These are phyloP conservation scores for Fomitiporia mediterranea DNA, from an alignment of 1,284 basidiomycete genomes.

Conservation along the genomic window DNA sequence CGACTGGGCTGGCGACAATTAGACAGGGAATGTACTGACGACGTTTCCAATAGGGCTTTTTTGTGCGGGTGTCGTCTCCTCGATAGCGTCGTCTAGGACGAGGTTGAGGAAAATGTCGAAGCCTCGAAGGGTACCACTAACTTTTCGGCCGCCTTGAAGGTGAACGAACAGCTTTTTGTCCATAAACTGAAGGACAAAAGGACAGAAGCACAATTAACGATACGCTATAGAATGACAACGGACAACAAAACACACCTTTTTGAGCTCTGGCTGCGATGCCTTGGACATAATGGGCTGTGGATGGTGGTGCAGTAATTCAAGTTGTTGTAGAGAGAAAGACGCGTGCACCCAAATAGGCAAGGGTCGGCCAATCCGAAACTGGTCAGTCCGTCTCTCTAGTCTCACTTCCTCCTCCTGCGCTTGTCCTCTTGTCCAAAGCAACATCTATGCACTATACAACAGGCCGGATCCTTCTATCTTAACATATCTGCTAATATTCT, in stretches of 20 bases:
- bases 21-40: slow-evolving; percentile 46
- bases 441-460: neutral
- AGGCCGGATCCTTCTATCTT: neutral
- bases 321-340: neutral
- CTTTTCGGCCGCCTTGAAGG: slow-evolving; percentile 93
- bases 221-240: slow-evolving; percentile 7
- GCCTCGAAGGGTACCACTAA: slow-evolving; percentile 92
- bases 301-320: slow-evolving; percentile 10
- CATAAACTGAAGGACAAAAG: slow-evolving; percentile 74
- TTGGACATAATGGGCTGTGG: slow-evolving; percentile 63
- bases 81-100: slow-evolving; percentile 92
- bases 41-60: slow-evolving; percentile 88
- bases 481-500: slow-evolving; percentile 1
- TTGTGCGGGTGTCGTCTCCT: slow-evolving; percentile 88
- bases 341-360: neutral
- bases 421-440: neutral
- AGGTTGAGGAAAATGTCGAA: slow-evolving; percentile 99
- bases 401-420: neutral
- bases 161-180: slow-evolving; percentile 96
- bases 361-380: neutral
- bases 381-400: neutral
- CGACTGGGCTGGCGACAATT: neutral
- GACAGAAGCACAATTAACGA: slow-evolving; percentile 7
- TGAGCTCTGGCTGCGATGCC: slow-evolving; percentile 89
- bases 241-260: slow-evolving; percentile 59